phyloP scores from a whole-genome alignment of 1,139 yeast species.

The Keqinozyma sinolaborantium region DNA sequence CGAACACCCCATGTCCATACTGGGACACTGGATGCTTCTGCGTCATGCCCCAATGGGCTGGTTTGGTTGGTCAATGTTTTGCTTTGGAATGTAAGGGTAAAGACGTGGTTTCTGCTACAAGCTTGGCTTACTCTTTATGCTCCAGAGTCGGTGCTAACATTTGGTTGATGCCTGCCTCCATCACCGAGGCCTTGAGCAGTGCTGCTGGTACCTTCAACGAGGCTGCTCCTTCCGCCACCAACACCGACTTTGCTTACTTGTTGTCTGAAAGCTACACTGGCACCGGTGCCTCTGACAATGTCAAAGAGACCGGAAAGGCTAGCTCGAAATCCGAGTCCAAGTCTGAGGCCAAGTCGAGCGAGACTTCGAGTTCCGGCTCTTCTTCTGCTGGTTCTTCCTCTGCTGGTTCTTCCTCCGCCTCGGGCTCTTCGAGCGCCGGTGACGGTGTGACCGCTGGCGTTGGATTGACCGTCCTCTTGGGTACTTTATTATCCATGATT shows the following conservation, averaged over 20 bases:
- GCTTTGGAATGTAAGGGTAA: constrained; percentile 36
- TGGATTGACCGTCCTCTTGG: constrained; percentile 7
- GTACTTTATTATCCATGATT: constrained; percentile 8
- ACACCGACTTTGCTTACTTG: constrained; percentile 9
- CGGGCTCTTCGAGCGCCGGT: constrained; percentile 16
- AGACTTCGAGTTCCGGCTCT: constrained; percentile 19
- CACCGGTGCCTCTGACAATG: constrained; percentile 4
- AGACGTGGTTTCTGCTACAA: constrained; percentile 38
- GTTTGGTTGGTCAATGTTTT: constrained; percentile 43
- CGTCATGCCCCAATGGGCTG: constrained; percentile 50
- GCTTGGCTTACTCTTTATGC: constrained; percentile 41
- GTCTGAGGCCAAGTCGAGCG: constrained; percentile 17
- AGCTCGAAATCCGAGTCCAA: constrained; percentile 3
- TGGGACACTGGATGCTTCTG: constrained; percentile 56
- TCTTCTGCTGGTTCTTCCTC: constrained; percentile 15
- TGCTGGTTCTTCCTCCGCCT: constrained; percentile 19
- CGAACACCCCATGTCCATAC: constrained; percentile 46
- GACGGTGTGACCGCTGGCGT: constrained; percentile 11
- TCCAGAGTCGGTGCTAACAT: constrained; percentile 43
- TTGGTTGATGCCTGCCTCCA: constrained; percentile 45
- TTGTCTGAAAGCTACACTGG: constrained; percentile 5
- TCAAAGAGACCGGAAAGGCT: constrained; percentile 1
- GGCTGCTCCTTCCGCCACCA: constrained; percentile 10
- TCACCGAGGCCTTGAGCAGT: constrained; percentile 19
- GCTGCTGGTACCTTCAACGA: constrained; percentile 13